Percentiles rank a stretch among this genome's conserved stretches.
Conservation (phyloP, 331 rosid genomes). For the Stylosanthes scabra region DNA sequence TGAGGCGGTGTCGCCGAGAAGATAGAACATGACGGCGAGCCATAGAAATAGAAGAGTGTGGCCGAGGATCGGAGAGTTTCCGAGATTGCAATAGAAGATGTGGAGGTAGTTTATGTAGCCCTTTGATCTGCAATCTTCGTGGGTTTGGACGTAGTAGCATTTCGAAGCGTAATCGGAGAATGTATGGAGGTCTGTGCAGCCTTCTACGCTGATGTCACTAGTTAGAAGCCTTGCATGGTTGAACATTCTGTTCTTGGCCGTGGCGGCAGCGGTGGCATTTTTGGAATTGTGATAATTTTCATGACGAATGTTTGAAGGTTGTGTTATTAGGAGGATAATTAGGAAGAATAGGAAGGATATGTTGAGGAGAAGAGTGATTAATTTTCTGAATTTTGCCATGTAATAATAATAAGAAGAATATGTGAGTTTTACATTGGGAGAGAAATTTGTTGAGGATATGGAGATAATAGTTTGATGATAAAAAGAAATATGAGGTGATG, state of each 20-base stretch:
- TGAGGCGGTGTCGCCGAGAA: constrained; percentile 85
- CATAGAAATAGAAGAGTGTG: constrained; percentile 53
- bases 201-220: constrained; percentile 30
- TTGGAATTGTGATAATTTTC: background rate
- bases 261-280: background rate
- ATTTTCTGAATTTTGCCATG: constrained; percentile 12
- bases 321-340: constrained; percentile 37
- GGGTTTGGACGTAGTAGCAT: constrained; percentile 62
- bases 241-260: constrained; percentile 14
- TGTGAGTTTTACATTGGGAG: constrained; percentile 1
- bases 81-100: constrained; percentile 71
- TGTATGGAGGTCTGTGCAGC: constrained; percentile 46
- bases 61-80: constrained; percentile 56
- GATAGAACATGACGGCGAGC: constrained; percentile 79
- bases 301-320: background rate
- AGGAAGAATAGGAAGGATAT: constrained; percentile 43
- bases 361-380: constrained; percentile 38
- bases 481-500: constrained; percentile 2
- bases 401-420: background rate
- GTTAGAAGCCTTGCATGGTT: constrained; percentile 22
- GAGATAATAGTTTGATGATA: background rate
- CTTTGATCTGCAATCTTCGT: constrained; percentile 47
- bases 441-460: constrained; percentile 1
- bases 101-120: constrained; percentile 80
- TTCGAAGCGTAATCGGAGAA: constrained; percentile 46